Evolutionary conservation across 495 filamentous ascomycete genomes (phyloP), one percentile per base, ranked within the genome.

Genomic region (Tetracladium setigerum): DNA sequence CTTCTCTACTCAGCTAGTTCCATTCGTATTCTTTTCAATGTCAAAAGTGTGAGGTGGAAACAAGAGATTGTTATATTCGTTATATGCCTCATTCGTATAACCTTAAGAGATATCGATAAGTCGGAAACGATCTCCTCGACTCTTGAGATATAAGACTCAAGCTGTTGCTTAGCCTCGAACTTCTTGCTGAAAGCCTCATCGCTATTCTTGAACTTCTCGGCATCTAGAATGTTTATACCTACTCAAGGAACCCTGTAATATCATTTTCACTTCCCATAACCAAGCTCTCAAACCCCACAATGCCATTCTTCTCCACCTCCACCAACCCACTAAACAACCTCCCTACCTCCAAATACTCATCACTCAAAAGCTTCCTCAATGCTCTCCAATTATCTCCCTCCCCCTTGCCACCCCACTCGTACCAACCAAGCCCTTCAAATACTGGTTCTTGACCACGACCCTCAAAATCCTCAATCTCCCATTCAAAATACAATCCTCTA

Each of bases 161-260:
- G 87, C 74, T 96, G 90, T 72, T 99, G 92, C 70, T 89, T 84
- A 36, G 94, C 85, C 79, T 99, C 92, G 66, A 97, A 97, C 62
- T 85, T 84, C 85, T 99, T 97, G 78, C 86, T 94, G 79, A 95
- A 99, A 46, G 87, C 90, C 69, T 99, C 92, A 55, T 99, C 92
- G 67, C 77, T 88, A 64, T 74, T 79, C 86, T 99, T 99, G 84
- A 97, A 99, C 70, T 96, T 95, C 71, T 89, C 22, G 3, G 22
- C 7, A 27, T 27, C 7, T 7, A 27, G 22, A 3, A 16, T 37
- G 13, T 12, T 16, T n/a, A n/a, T n/a, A n/a, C n/a, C 2, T 37
- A 18, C 9, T 36, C 43, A 27, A 46, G 43, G 9, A 46, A 46
- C 5, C 16, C 24, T 27, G 15, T 37, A 37, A 37, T 16, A 36